Conservation (phyloP, 495 filamentous ascomycete genomes). For the Chaetomidium leptoderma region DNA sequence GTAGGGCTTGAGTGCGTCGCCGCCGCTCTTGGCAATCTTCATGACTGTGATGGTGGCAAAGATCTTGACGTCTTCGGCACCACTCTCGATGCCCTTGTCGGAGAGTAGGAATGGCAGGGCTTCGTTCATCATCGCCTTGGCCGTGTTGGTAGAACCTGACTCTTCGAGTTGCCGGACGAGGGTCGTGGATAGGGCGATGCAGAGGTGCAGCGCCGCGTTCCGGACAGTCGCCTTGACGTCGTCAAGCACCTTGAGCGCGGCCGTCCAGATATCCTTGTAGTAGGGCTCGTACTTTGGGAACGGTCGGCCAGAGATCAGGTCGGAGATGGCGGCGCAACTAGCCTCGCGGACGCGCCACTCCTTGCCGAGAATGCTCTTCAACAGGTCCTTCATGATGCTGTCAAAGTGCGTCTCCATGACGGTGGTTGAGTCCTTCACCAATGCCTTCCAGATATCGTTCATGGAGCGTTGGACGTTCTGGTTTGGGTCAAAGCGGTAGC, state of each 20-base stretch:
- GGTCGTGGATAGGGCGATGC: constrained; percentile 73
- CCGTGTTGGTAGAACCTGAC: constrained; percentile 64
- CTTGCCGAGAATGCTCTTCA: constrained; percentile 78
- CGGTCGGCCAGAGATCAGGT: constrained; percentile 70
- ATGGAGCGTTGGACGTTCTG: constrained; percentile 87
- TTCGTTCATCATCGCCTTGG: constrained; percentile 71
- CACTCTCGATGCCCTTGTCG: constrained; percentile 81
- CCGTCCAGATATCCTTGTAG: constrained; percentile 75
- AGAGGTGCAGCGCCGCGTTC: constrained; percentile 71
- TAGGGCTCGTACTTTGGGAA: constrained; percentile 78
- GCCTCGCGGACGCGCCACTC: constrained; percentile 93
- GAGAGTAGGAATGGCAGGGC: constrained; percentile 88
- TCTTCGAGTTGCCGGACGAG: constrained; percentile 83
- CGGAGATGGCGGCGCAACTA: constrained; percentile 82
- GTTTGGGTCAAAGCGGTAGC: constrained; percentile 93
- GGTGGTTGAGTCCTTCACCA: constrained; percentile 76
- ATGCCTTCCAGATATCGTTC: constrained; percentile 92
- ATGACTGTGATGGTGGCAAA: constrained; percentile 72
- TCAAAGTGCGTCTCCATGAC: constrained; percentile 76
- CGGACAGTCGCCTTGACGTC: constrained; percentile 93
- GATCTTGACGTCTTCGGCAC: constrained; percentile 75
- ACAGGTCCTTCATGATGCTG: constrained; percentile 75
- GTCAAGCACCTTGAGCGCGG: constrained; percentile 80
- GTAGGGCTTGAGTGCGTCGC: constrained; percentile 68
- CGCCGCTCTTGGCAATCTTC: constrained; percentile 82